phyloP scores from a whole-genome alignment of 1,284 basidiomycete species.

The Stereum hirsutum region DNA sequence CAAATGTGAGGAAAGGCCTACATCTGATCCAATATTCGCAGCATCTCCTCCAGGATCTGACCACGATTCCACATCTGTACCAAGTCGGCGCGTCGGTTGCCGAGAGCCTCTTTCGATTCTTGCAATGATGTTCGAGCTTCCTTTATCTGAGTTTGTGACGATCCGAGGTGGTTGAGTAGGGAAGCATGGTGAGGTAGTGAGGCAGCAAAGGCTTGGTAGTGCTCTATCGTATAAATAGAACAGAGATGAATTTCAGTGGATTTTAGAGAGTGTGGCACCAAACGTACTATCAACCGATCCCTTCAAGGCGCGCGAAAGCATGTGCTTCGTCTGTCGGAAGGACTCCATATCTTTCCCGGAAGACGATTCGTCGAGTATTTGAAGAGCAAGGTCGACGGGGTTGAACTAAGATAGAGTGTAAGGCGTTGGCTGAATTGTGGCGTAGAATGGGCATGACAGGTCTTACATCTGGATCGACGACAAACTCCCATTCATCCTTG shows the following conservation, averaged over 20 bases:
- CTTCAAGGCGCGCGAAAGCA: conserved; percentile 71
- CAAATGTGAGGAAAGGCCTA: conserved; percentile 29
- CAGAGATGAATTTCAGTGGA: conserved; percentile 3
- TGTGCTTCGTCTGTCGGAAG: conserved; percentile 65
- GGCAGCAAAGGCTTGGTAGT: conserved; percentile 89
- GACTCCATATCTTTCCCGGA: conserved; percentile 65
- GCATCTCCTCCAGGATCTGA: conserved; percentile 85
- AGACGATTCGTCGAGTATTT: conserved; percentile 70
- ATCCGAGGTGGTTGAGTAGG: conserved; percentile 59
- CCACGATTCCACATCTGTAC: conserved; percentile 81
- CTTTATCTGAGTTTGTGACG: conserved; percentile 66
- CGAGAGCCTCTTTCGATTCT: conserved; percentile 72
- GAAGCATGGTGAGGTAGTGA: conserved; percentile 83
- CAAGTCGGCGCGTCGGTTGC: conserved; percentile 75
- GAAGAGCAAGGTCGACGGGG: conserved; percentile 82
- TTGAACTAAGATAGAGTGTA: conserved; percentile 58
- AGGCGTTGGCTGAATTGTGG: not conserved
- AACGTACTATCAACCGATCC: conserved; percentile 78
- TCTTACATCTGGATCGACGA: conserved; percentile 76
- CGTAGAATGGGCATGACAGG: conserved; percentile 4
- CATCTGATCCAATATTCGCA: conserved; percentile 86
- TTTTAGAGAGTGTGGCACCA: not conserved
- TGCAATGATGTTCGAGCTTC: conserved; percentile 66
- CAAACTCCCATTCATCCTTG: conserved; percentile 83
- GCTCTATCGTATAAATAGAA: conserved; percentile 45